Conservation (phyloP, 192 early-diverging fungal genomes). For the Dissophora globulifera region DNA sequence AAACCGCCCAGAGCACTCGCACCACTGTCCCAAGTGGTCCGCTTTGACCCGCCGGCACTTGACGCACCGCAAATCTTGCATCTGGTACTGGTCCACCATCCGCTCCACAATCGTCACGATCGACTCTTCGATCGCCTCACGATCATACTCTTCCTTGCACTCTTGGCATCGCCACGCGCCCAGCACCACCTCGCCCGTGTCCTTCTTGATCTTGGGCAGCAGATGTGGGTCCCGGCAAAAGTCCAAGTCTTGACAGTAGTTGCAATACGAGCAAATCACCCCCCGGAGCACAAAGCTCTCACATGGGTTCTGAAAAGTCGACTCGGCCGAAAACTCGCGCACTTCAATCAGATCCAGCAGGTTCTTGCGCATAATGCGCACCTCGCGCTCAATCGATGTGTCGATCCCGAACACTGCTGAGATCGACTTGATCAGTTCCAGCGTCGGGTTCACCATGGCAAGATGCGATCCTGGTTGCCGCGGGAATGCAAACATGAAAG, state of each 20-base stretch:
- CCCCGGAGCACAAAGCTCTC: conserved; percentile 79
- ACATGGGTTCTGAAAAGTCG: conserved; percentile 87
- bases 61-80: conserved; percentile 87
- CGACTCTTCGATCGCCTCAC: conserved; percentile 79
- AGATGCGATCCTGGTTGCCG: conserved; percentile 79
- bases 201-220: conserved; percentile 58
- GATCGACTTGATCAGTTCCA: conserved; percentile 87
- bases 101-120: conserved; percentile 79
- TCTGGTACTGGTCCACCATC: conserved; percentile 79
- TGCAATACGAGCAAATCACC: conserved; percentile 91
- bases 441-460: conserved; percentile 71
- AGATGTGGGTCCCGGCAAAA: conserved; percentile 85
- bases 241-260: conserved; percentile 87
- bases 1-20: conserved; percentile 80
- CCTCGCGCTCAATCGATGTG: conserved; percentile 74
- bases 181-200: conserved; percentile 48
- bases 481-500: conserved; percentile 68
- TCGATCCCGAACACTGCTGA: conserved; percentile 85
- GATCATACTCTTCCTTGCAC: conserved; percentile 86
- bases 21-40: conserved; percentile 79
- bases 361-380: conserved; percentile 85
- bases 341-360: conserved; percentile 74
- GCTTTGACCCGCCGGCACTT: conserved; percentile 85
- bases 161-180: conserved; percentile 77
- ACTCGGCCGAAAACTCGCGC: conserved; percentile 84